A percentile compares a stretch with the other conserved stretches of the same genome.
Conservation (phyloP, 192 early-diverging fungal genomes). For the Kappamyces sp. region DNA sequence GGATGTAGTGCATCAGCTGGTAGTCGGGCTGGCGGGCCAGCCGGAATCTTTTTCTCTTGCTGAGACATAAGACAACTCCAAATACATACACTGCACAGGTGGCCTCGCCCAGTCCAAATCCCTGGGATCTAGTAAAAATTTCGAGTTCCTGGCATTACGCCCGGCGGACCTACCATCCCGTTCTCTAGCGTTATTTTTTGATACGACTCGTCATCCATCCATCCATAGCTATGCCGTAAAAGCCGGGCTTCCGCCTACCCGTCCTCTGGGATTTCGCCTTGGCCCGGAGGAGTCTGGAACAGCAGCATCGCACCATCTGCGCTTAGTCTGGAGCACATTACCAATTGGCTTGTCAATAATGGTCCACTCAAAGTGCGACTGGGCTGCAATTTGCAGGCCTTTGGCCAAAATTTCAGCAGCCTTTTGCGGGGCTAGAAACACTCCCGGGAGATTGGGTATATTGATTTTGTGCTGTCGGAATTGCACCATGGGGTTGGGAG, state of each 20-base stretch:
- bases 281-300: constrained; percentile 19
- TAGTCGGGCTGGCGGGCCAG: constrained; percentile 17
- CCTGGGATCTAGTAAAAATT: constrained; percentile 22
- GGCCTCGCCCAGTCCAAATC: constrained; percentile 21
- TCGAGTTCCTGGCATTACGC: constrained; percentile 23
- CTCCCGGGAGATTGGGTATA: no score
- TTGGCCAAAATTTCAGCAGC: no score
- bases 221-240: constrained; percentile 13
- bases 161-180: not conserved
- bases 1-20: constrained; percentile 31
- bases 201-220: constrained; percentile 32
- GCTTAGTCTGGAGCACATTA: constrained; percentile 4
- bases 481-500: no score
- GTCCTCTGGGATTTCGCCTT: constrained; percentile 24
- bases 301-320: constrained; percentile 30
- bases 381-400: no score
- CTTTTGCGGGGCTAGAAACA: no score
- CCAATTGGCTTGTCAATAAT: constrained; percentile 32
- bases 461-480: no score
- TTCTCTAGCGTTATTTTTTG: constrained; percentile 15
- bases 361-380: constrained; percentile 19
- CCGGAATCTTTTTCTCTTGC: constrained; percentile 22
- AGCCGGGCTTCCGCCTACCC: constrained; percentile 18
- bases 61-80: not conserved
- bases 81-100: constrained; percentile 16